Conservation (phyloP, 345 rosid genomes). For the Rhizophora apiculata region DNA sequence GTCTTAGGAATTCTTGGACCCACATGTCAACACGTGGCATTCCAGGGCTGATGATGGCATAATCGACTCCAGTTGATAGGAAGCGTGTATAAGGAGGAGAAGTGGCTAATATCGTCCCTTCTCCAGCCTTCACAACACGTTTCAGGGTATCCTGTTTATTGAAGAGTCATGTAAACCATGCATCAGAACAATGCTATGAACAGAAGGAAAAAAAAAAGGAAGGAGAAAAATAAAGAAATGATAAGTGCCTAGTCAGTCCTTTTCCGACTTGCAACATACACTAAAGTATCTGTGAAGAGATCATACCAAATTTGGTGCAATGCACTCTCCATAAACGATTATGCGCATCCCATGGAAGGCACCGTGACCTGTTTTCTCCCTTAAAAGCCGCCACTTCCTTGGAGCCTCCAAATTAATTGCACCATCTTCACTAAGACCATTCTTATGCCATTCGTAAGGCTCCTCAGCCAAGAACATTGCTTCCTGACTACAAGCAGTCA, state of each 20-base stretch:
- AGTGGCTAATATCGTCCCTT: conserved; percentile 83
- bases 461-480: conserved; percentile 78
- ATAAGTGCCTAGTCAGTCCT: background rate
- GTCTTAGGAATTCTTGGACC: conserved; percentile 79
- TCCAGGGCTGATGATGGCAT: conserved; percentile 76
- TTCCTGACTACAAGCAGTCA: conserved; percentile 64
- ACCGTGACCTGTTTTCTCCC: conserved; percentile 88
- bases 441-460: conserved; percentile 79
- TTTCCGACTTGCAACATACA: background rate
- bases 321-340: conserved; percentile 83
- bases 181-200: background rate
- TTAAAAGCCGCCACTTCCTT: conserved; percentile 78
- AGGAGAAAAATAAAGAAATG: conserved; percentile 2
- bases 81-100: conserved; percentile 92
- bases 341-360: conserved; percentile 76
- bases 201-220: background rate
- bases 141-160: conserved; percentile 80
- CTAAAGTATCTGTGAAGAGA: conserved; percentile 3
- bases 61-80: conserved; percentile 67
- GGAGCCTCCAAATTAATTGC: conserved; percentile 79
- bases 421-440: conserved; percentile 74
- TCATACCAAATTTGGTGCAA: conserved; percentile 83
- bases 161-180: background rate
- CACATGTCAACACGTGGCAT: conserved; percentile 64
- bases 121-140: conserved; percentile 92